Evolutionary conservation across 2,329 filamentous ascomycete genomes (phyloP), one percentile per base, ranked within the genome.

Genomic region (Chaetomium sp.): DNA sequence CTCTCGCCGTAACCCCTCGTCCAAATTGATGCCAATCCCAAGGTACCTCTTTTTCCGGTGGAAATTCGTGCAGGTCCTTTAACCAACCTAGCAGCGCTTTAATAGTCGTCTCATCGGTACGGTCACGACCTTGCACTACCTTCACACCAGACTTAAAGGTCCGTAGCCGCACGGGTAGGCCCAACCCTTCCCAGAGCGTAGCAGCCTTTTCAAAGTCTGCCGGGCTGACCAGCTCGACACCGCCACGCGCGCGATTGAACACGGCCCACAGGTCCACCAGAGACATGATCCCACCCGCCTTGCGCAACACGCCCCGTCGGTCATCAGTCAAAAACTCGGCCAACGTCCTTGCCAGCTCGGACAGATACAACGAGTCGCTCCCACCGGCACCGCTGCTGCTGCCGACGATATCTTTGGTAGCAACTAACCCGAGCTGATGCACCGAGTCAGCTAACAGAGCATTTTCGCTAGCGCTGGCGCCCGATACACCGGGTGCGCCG

Each of bases 71-170:
- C 42, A 94, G 72, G 61, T 89, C 85, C 55, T 82, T 78, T 58
- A 97, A 74, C 91, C 91, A 97, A 1, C 79, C 73, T 33, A 91
- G 72, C 6, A 99, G 71, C 59, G 88, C 80, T 56, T 80, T 82
- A 65, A 96, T 85, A 0, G 91, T 96, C 65, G 89, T 90, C 65
- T 95, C 90, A 68, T 99, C 94, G 1, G 88, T 96, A 59, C 90
- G 84, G 66, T 96, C 91, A 50, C 84, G 81, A 52, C 88, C 84
- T 70, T 97, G 94, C 11, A 96, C 92, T 0, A 96, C 94, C 65
- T 96, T 81, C n/a, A 97, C 83, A 0, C 94, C 94, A 64, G 89
- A 95, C 68, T 89, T 92, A 75, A 99, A 97, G 27, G 87, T 86
- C 45, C 94, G 82, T 34, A 97, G 75, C 19, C 92, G 85, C 8